Base-by-base conservation (phyloP, 2,329 filamentous ascomycete species). In the Pseudogymnoascus sp. region DNA sequence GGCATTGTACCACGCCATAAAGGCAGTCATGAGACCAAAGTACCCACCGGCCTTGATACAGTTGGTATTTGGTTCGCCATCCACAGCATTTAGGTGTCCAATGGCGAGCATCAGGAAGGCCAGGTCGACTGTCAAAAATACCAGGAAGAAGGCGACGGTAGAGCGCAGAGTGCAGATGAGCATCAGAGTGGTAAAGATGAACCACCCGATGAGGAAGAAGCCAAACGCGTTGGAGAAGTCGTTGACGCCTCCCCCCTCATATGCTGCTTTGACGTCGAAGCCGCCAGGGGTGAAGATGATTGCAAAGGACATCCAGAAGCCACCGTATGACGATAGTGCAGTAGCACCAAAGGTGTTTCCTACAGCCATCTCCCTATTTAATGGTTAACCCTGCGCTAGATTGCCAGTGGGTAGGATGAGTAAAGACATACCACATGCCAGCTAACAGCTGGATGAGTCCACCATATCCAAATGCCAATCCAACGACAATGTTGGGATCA, bases 1-100 rank as follows among this genome's bases (percentile, higher is more conserved):
- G 37, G 90, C 90, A 70, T 91, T 92, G 76, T 93, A 95, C 90
- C 90, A 95, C 3, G 90, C 90, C 61, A 90, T 71, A 72, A 95
- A 94, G 0, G 90, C 88, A 1, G 90, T 85, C 6, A 94, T 69
- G 64, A 94, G 80, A n/a, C 90, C 90, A 71, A 94, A 93, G 64
- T 86, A 80, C 60, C 90, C 91, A 65, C 88, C 90, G 3, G 87
- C 84, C 74, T 86, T 88, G 68, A 84, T 84, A 5, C 30, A 35
- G 3, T 12, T 75, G 4, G 74, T 61, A 66, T 80, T 74, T 14
- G 81, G 70, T 2, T 61, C 61, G 16, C 71, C 75, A n/a, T 14
- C 50, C 12, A 11, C 39, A 11, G 39, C 39, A 64, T 65, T 57
- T 57, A 62, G 18, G 57, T 87, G 80, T 1, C 78, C 80, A 47